phyloP scores from a whole-genome alignment of 2,329 filamentous ascomycete genomes.

The Pseudonectria buxi region DNA sequence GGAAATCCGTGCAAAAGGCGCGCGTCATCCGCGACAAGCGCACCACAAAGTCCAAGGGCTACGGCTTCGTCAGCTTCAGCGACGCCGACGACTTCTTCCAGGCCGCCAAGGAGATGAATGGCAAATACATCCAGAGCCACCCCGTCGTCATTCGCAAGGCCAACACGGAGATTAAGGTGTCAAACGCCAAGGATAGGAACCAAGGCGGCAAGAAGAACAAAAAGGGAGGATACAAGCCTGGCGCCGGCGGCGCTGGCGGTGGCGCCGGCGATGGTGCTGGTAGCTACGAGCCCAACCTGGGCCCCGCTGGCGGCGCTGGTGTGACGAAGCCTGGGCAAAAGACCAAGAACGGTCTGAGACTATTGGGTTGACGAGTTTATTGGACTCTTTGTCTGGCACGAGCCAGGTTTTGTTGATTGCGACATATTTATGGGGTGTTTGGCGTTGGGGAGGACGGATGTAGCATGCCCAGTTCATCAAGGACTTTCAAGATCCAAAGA shows the following conservation, averaged over 20 bases:
- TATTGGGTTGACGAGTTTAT: slow-evolving; percentile 43
- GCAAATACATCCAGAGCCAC: slow-evolving; percentile 98
- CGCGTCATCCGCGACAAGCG: slow-evolving; percentile 92
- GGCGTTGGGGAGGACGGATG: slow-evolving; percentile 12
- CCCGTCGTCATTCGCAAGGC: slow-evolving; percentile 82
- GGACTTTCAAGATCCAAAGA: no score
- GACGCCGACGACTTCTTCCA: slow-evolving; percentile 95
- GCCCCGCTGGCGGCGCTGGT: slow-evolving; percentile 43
- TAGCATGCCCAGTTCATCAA: slow-evolving; percentile 4
- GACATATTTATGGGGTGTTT: slow-evolving; percentile 8
- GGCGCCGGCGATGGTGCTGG: slow-evolving; percentile 22
- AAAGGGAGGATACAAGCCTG: slow-evolving; percentile 31
- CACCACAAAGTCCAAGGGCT: slow-evolving; percentile 92
- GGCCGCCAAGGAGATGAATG: slow-evolving; percentile 95
- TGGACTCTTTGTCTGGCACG: neutral
- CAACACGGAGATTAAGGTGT: slow-evolving; percentile 83
- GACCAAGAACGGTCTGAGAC: slow-evolving; percentile 58
- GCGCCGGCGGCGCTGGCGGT: slow-evolving; percentile 21
- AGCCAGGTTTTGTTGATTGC: neutral
- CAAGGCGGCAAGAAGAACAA: slow-evolving; percentile 30
- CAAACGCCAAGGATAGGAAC: slow-evolving; percentile 57
- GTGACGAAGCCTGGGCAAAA: slow-evolving; percentile 58
- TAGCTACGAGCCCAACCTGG: slow-evolving; percentile 45
- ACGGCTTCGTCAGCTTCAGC: slow-evolving; percentile 92
- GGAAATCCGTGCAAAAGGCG: slow-evolving; percentile 83